Evolutionary conservation across 805 yeast species (phyloP), one percentile per base, ranked within the genome.

Genomic region (Candida quercuum): DNA sequence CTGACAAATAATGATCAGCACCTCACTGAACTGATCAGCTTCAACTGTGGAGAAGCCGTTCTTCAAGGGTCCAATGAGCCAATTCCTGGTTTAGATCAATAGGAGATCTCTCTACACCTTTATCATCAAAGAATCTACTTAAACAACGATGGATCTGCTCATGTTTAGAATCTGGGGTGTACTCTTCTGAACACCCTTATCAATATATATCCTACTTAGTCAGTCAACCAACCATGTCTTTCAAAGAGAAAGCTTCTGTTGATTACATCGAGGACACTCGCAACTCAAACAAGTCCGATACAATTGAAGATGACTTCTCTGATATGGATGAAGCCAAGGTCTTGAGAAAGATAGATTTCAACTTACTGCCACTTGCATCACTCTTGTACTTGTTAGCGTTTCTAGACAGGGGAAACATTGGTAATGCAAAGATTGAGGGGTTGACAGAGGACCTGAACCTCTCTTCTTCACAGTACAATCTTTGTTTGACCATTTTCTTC

Each of bases 391-490:
- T 74, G 43, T 55, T 73, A 38, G 69, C 73, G 35, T 74, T 66
- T 46, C 57, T 74, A 35, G 79, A 74, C 51, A 50, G 79, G 36
- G 69, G 71, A 43, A 74, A 72, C 46, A 69, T 74, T 45, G 79
- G 78, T 11, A 67, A 71, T 48, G 78, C 78, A 2, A 61, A 74
- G 40, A 60, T 71, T 28, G 78, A 74, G 28, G 76, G 76, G 13
- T 52, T 74, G 42, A 63, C 63, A 43, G 58, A 59, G 12, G 76
- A 69, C 40, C 49, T 72, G 41, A 57, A 60, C 3, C 52, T 72
- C 33, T 35, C 48, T 5, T 72, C 71, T 13, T 46, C 48, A 32
- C 68, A 73, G 47, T 72, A 68, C 47, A 67, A 69, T 43, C 59
- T 70, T 36, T 58, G 66, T 47, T 60, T 72, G 37, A 66, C 74